Evolutionary conservation across 495 filamentous ascomycete species (phyloP).

Genomic region (Podospora pseudopauciseta): DNA sequence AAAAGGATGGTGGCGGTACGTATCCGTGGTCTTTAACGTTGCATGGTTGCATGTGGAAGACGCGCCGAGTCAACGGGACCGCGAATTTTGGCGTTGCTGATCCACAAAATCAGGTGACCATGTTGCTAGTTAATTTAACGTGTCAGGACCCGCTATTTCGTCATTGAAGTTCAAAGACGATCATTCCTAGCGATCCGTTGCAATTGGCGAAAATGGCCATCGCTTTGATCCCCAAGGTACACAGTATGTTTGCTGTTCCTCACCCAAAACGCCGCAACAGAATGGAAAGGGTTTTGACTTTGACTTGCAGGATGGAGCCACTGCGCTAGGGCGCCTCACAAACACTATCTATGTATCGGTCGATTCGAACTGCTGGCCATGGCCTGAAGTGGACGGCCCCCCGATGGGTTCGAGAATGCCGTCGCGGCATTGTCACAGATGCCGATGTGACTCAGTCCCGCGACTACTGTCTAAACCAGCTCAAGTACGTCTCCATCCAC

Average conservation of each 20-base stretch:
- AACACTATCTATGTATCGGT: conserved; percentile 20
- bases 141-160: background rate
- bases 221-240: background rate
- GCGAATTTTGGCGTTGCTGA: conserved; percentile 30
- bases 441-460: conserved; percentile 43
- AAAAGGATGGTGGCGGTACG: background rate
- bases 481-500: conserved; percentile 33
- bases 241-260: background rate
- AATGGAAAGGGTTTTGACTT: background rate
- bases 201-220: background rate
- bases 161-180: background rate
- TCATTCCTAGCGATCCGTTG: background rate
- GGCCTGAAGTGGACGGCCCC: conserved; percentile 23
- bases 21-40: background rate
- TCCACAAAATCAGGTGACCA: conserved; percentile 28
- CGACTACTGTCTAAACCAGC: conserved; percentile 47
- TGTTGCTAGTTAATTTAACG: conserved; percentile 10
- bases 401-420: conserved; percentile 10
- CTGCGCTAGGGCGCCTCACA: background rate
- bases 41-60: conserved; percentile 25
- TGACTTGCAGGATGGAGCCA: conserved; percentile 6
- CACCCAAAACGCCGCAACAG: background rate
- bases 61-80: conserved; percentile 29
- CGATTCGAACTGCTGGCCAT: conserved; percentile 12
- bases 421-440: conserved; percentile 18